phyloP scores from a whole-genome alignment of 345 rosid species.

The Isatis tinctoria region DNA sequence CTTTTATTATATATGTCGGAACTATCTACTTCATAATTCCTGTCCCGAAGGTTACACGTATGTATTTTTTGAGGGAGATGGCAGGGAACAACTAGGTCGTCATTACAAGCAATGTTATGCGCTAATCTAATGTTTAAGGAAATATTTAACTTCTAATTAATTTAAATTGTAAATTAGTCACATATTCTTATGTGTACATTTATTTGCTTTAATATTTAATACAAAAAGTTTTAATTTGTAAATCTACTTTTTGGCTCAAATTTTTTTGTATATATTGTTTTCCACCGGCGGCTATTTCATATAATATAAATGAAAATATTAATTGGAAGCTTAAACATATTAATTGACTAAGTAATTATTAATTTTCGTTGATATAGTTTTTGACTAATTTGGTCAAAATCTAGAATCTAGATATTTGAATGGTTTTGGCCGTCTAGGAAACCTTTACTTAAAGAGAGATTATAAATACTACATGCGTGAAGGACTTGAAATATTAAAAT shows the following conservation, averaged over 20 bases:
- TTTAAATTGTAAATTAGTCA: neutral
- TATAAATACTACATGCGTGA: neutral
- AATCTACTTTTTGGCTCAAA: neutral
- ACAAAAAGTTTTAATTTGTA: neutral
- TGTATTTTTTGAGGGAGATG: neutral
- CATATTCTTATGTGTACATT: neutral
- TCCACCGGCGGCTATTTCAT: neutral
- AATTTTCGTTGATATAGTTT: neutral
- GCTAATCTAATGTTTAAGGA: neutral
- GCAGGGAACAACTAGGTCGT: neutral
- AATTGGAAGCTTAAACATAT: neutral
- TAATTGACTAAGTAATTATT: neutral
- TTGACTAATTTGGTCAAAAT: neutral
- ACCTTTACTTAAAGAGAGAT: neutral
- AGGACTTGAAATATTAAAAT: neutral
- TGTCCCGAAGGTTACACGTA: neutral
- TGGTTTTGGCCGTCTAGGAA: neutral
- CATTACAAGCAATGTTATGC: neutral
- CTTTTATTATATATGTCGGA: constrained; percentile 16
- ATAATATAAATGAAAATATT: neutral
- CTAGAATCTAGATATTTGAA: neutral
- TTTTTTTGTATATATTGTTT: neutral
- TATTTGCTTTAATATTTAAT: neutral
- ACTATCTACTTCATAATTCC: neutral
- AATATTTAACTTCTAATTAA: neutral